Evolutionary conservation across 129 eudicot species (phyloP), one percentile per base, ranked within the genome.

Genomic region (Smallanthus sonchifolius): DNA sequence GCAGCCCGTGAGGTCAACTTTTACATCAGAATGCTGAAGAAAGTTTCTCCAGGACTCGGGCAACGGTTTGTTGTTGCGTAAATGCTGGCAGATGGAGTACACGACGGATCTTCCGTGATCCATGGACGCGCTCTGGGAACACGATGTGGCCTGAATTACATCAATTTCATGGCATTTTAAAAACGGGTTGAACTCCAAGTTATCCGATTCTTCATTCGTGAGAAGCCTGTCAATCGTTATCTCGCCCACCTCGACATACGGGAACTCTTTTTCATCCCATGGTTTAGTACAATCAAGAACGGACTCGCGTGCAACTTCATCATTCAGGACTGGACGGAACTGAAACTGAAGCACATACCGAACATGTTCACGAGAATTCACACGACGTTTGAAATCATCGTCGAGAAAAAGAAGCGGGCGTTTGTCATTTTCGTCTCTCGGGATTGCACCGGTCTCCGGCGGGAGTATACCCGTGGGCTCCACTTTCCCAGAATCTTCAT

Each of bases 401-500:
- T 62, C 74, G 2, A 84, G 84, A 64, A 84, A 84, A 37, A 84
- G 68, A 24, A 72, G 63, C 2, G 85, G 87, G 13, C 87, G 80
- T 28, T 20, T 60, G 70, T 84, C 87, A 60, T 84, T 84, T 51
- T 73, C 75, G 10, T 80, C 75, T 56, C 87, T 45, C 7, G 87
- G 87, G 64, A 84, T 84, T 8, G 87, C 87, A 15, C 87, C 87
- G 5, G 87, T 84, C 73, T 84, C 87, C 0, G 84, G 87, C 4
- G 85, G 87, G 55, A 84, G 87, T 49, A 84, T 32, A 36, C 83
- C 76, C 2, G 10, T 73, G 7, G 82, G 83, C 51, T 80, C 84
- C 73, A 84, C 87, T 69, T 66, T 84, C 0, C 87, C 87, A 4
- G 82, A 76, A 20, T 84, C 83, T 52, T 80, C 87, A 5, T 44